A percentile compares a stretch with the other conserved stretches of the same genome.
Conservation (phyloP, 352 stramenopile genomes). For the Phytophthora cryptogea region DNA sequence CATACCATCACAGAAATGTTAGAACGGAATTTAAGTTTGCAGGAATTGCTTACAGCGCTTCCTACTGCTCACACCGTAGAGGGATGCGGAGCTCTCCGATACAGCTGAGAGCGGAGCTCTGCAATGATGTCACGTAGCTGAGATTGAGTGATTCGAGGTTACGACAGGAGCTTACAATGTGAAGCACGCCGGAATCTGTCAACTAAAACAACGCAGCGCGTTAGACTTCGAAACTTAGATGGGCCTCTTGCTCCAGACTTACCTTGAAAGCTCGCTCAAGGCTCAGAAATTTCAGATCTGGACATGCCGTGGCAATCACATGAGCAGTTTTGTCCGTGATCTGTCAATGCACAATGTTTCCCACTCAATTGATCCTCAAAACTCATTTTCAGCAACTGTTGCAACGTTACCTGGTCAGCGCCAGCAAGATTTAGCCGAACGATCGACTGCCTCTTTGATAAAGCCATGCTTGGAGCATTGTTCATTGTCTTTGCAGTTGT, state of each 20-base stretch:
- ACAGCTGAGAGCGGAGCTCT: slow-evolving; percentile 50
- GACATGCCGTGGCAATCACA: slow-evolving; percentile 36
- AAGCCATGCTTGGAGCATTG: background rate
- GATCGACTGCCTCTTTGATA: slow-evolving; percentile 15
- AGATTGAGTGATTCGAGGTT: slow-evolving; percentile 60
- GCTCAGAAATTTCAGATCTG: slow-evolving; percentile 49
- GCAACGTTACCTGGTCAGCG: slow-evolving; percentile 48
- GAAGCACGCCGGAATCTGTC: slow-evolving; percentile 58
- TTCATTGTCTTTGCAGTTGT: slow-evolving; percentile 5
- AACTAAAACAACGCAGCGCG: slow-evolving; percentile 33
- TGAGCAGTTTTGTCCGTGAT: slow-evolving; percentile 52
- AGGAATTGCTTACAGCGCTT: background rate
- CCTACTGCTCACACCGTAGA: slow-evolving; percentile 49
- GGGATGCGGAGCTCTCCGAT: slow-evolving; percentile 59
- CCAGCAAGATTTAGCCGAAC: slow-evolving; percentile 61
- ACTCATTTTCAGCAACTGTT: background rate
- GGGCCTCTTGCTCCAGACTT: background rate
- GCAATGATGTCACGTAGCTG: slow-evolving; percentile 54
- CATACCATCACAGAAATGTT: slow-evolving; percentile 2
- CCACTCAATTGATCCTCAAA: background rate
- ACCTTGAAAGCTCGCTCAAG: slow-evolving; percentile 51
- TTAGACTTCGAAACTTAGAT: background rate
- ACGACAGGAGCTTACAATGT: slow-evolving; percentile 54
- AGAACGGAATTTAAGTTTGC: background rate
- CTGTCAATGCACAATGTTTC: slow-evolving; percentile 10